phyloP scores from a whole-genome alignment of 148 eudicot species.

The Dysphania ambrosioides region DNA sequence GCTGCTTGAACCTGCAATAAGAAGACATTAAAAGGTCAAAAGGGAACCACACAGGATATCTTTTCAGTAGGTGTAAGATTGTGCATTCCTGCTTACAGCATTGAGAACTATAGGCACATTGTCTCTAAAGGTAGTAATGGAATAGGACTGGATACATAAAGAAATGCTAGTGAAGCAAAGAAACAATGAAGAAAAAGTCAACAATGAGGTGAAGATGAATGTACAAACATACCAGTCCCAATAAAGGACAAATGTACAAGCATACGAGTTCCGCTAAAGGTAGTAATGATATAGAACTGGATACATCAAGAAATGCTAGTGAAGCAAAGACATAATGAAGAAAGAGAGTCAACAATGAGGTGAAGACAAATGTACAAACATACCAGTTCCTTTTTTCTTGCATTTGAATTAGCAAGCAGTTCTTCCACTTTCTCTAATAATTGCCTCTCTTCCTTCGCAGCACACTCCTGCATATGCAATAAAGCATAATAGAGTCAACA shows the following conservation, averaged over 20 bases:
- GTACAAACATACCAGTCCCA: conserved; percentile 55
- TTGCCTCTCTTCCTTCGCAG: conserved; percentile 82
- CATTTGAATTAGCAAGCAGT: conserved; percentile 89
- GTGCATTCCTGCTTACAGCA: background rate
- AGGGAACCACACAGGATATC: background rate
- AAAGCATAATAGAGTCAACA: conserved; percentile 10
- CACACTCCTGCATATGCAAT: conserved; percentile 60
- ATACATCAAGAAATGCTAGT: background rate
- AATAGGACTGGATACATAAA: background rate
- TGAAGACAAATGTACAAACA: conserved; percentile 9
- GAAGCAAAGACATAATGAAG: conserved; percentile 1
- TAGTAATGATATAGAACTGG: background rate
- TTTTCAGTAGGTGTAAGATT: background rate
- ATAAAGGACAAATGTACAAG: too few species aligned
- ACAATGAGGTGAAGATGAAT: background rate
- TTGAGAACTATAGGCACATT: too few species aligned
- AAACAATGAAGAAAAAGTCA: background rate
- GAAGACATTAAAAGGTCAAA: background rate
- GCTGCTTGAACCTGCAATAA: conserved; percentile 71
- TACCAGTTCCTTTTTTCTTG: conserved; percentile 89
- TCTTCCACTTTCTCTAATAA: conserved; percentile 86
- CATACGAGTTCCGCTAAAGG: too few species aligned
- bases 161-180: background rate
- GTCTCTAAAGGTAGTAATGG: background rate
- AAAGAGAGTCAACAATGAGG: background rate